Conservation (phyloP, 2,329 filamentous ascomycete species). For the Acrocalymma vagum region DNA sequence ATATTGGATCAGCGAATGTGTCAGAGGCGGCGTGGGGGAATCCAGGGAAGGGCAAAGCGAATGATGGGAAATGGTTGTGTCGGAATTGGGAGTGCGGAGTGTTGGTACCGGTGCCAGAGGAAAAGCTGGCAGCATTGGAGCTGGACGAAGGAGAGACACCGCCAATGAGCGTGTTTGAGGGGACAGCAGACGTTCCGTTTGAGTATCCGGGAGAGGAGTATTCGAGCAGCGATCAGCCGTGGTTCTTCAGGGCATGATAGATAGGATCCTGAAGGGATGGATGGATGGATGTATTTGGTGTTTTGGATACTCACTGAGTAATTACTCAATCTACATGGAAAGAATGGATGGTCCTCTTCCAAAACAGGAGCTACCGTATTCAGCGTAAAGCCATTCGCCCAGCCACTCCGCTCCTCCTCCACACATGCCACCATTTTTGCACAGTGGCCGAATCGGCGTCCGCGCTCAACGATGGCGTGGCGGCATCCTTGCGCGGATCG, state of each 20-base stretch:
- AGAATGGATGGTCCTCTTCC: no score
- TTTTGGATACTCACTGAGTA: no score
- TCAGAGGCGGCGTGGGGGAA: conserved; percentile 96
- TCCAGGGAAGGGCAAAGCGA: conserved; percentile 70
- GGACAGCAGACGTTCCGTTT: conserved; percentile 70
- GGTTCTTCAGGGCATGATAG: conserved; percentile 49
- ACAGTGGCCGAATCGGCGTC: no score
- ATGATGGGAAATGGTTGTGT: conserved; percentile 75
- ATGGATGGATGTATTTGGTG: no score
- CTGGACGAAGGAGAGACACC: conserved; percentile 23
- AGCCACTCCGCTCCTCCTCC: no score
- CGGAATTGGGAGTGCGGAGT: conserved; percentile 97
- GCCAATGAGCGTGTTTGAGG: conserved; percentile 61
- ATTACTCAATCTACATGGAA: no score
- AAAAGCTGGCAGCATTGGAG: conserved; percentile 18
- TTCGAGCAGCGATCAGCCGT: conserved; percentile 51
- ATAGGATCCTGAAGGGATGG: no score
- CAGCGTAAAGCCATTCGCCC: no score
- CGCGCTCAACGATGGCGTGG: no score
- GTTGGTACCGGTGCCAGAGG: conserved; percentile 66
- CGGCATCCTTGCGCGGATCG: no score
- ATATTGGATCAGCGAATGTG: conserved; percentile 89
- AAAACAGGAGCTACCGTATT: no score
- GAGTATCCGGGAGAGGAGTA: conserved; percentile 64
- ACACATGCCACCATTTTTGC: no score